Evolutionary conservation across 192 early-diverging fungal genomes (phyloP).

Genomic region (Podila horticola): DNA sequence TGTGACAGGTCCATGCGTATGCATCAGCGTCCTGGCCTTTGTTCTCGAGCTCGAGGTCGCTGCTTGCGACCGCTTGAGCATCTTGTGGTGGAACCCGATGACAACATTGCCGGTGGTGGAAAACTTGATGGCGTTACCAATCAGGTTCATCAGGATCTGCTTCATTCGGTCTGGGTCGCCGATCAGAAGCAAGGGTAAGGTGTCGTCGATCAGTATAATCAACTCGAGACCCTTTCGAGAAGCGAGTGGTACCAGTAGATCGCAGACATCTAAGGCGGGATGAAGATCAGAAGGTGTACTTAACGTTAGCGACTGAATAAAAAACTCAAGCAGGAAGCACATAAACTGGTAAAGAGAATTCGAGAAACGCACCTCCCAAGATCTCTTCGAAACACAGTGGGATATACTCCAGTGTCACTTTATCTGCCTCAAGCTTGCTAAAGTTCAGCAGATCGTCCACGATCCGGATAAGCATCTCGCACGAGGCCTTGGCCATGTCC

Average conservation of each 20-base stretch:
- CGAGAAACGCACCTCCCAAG: slow-evolving; percentile 36
- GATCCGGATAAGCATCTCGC: slow-evolving; percentile 60
- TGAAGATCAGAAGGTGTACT: not conserved
- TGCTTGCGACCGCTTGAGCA: slow-evolving; percentile 2
- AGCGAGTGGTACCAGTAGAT: slow-evolving; percentile 68
- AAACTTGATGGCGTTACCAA: slow-evolving; percentile 79
- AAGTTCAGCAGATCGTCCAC: slow-evolving; percentile 63
- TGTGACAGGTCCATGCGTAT: not conserved
- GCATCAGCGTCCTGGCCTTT: not conserved
- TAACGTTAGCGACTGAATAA: not conserved
- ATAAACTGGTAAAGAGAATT: not conserved
- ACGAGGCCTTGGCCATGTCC: slow-evolving; percentile 59
- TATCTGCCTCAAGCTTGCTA: slow-evolving; percentile 58
- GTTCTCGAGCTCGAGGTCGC: not conserved
- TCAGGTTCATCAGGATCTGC: slow-evolving; percentile 80
- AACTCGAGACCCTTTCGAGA: slow-evolving; percentile 70
- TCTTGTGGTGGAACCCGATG: slow-evolving; percentile 28
- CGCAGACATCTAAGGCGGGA: not conserved
- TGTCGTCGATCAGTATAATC: slow-evolving; percentile 63
- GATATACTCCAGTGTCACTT: slow-evolving; percentile 55
- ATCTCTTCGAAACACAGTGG: slow-evolving; percentile 55
- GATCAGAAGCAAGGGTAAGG: slow-evolving; percentile 67
- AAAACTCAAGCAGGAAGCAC: not conserved
- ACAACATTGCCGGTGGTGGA: slow-evolving; percentile 45
- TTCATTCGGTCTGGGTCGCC: slow-evolving; percentile 74